Conservation (phyloP, 768 basidiomycete genomes). For the Gautieria morchelliformis region DNA sequence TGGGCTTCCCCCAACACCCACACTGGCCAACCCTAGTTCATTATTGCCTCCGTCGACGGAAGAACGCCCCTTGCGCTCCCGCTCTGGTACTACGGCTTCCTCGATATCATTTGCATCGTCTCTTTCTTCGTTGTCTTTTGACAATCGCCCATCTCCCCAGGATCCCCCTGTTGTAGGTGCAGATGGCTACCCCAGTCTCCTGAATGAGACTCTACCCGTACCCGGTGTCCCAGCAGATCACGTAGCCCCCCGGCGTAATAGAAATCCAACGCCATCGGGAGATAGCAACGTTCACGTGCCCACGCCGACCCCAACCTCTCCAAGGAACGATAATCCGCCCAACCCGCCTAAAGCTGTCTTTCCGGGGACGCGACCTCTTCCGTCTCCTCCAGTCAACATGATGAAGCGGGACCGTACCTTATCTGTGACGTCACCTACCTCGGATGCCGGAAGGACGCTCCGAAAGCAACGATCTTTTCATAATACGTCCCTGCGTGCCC, state of each 20-base stretch:
- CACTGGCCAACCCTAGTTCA: not conserved
- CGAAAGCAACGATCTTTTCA: conserved; percentile 7
- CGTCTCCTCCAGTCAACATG: not conserved
- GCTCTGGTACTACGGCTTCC: not conserved
- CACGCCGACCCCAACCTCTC: not conserved
- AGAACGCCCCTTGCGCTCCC: not conserved
- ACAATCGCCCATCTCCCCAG: not conserved
- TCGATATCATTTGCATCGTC: not conserved
- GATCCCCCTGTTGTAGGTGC: not conserved
- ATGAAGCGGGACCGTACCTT: not conserved
- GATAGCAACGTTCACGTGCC: not conserved
- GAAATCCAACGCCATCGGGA: not conserved
- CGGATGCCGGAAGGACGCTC: not conserved
- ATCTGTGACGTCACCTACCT: not conserved
- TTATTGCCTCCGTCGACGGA: not conserved
- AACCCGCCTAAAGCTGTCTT: not conserved
- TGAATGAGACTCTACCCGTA: not conserved
- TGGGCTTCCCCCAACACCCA: not conserved
- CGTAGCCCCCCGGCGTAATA: not conserved
- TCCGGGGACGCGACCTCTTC: not conserved
- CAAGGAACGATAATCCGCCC: not conserved
- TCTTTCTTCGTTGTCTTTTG: not conserved
- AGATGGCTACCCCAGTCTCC: not conserved
- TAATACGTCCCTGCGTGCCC: not conserved
- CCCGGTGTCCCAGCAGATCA: not conserved